phyloP scores from a whole-genome alignment of 306 rosid genomes.

The Herpetospermum pedunculosum region DNA sequence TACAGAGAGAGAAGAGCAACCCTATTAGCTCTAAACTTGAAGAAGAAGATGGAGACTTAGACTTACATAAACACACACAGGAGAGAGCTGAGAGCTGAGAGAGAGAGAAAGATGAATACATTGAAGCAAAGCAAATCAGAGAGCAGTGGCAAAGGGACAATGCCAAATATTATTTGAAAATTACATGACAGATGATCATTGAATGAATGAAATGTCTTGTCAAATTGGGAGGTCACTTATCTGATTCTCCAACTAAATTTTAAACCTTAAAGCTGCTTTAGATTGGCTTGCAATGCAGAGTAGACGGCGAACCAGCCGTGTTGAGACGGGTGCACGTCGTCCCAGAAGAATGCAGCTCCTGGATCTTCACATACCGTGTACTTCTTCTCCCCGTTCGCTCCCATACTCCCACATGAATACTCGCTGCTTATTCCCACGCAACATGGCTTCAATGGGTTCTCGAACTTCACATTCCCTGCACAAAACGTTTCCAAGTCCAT shows the following conservation, averaged over 20 bases:
- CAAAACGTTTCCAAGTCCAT: neutral
- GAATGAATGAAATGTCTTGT: slow-evolving; percentile 8
- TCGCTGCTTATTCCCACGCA: slow-evolving; percentile 43
- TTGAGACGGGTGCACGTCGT: slow-evolving; percentile 59
- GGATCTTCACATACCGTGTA: slow-evolving; percentile 57
- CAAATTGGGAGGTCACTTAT: neutral
- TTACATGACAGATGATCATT: slow-evolving; percentile 1
- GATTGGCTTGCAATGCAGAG: slow-evolving; percentile 23
- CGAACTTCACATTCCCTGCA: slow-evolving; percentile 22
- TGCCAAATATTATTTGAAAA: slow-evolving; percentile 4
- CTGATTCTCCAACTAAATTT: neutral
- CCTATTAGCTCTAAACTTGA: neutral
- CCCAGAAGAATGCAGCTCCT: slow-evolving; percentile 74
- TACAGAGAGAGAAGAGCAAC: neutral
- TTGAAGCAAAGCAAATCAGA: neutral
- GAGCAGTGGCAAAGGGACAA: neutral
- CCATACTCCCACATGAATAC: slow-evolving; percentile 55
- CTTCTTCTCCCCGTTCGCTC: slow-evolving; percentile 30
- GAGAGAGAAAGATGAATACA: neutral
- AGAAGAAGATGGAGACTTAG: neutral
- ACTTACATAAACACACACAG: neutral
- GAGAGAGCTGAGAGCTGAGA: neutral
- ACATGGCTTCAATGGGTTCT: slow-evolving; percentile 53
- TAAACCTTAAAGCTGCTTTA: slow-evolving; percentile 14
- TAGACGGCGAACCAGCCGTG: slow-evolving; percentile 77